phyloP scores from a whole-genome alignment of 2,329 filamentous ascomycete genomes.

The Colletotrichum tofieldiae region DNA sequence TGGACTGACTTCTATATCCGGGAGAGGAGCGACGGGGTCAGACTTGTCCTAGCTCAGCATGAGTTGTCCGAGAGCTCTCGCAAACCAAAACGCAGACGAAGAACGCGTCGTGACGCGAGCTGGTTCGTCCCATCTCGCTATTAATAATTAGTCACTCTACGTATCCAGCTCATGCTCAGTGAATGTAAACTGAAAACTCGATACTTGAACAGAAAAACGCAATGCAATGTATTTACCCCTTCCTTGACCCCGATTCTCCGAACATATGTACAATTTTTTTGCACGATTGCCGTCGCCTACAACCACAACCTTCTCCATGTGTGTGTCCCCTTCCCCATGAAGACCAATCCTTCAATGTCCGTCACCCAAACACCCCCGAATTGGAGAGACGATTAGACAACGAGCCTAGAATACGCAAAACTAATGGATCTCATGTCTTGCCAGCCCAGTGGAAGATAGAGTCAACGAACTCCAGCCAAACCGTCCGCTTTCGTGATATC shows the following conservation, averaged over 20 bases:
- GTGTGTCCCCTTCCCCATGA: constrained; percentile 11
- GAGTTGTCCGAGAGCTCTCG: background rate
- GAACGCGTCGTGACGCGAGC: background rate
- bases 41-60: background rate
- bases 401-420: constrained; percentile 24
- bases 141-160: background rate
- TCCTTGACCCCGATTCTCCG: constrained; percentile 52
- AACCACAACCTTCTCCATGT: constrained; percentile 3
- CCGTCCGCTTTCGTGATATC: constrained; percentile 51
- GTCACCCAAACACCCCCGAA: constrained; percentile 8
- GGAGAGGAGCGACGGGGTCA: background rate
- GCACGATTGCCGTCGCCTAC: constrained; percentile 45
- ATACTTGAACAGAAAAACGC: constrained; percentile 34
- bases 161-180: background rate
- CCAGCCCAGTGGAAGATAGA: constrained; percentile 40
- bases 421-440: constrained; percentile 23
- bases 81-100: background rate
- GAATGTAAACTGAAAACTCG: background rate
- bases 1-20: background rate
- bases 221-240: constrained; percentile 49
- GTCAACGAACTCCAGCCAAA: constrained; percentile 55
- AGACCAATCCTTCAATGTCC: constrained; percentile 12
- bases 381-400: constrained; percentile 16
- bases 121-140: too few species aligned
- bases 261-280: constrained; percentile 61